phyloP scores from a whole-genome alignment of 2,329 filamentous ascomycete genomes.

The Curvularia spicifera region DNA sequence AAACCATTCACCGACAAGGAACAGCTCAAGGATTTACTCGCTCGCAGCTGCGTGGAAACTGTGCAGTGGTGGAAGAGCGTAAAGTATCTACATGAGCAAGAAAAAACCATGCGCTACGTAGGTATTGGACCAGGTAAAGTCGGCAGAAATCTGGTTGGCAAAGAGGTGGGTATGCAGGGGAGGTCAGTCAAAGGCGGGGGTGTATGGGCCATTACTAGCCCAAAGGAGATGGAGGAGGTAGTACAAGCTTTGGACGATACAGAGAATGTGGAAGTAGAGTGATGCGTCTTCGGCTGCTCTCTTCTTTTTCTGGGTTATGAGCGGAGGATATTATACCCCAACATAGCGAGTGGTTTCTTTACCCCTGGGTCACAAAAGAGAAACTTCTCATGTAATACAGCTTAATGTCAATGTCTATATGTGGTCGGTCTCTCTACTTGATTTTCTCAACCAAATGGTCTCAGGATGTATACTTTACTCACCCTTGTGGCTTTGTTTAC shows the following conservation, averaged over 20 bases:
- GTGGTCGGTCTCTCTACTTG: background rate
- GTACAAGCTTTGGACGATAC: slow-evolving; percentile 56
- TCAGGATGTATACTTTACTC: background rate
- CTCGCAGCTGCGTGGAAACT: slow-evolving; percentile 86
- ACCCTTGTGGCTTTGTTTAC: background rate
- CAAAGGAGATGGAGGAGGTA: slow-evolving; percentile 61
- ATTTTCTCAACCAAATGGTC: background rate
- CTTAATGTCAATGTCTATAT: background rate
- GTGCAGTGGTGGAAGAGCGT: slow-evolving; percentile 96
- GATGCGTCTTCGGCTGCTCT: background rate
- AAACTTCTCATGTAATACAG: background rate
- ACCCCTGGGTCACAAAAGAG: background rate
- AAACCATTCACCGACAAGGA: slow-evolving; percentile 75
- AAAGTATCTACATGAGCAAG: slow-evolving; percentile 82
- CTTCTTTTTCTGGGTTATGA: background rate
- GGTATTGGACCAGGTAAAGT: slow-evolving; percentile 95
- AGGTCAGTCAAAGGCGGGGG: slow-evolving; percentile 79
- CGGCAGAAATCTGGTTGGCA: slow-evolving; percentile 89
- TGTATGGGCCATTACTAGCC: slow-evolving; percentile 89
- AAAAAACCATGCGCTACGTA: slow-evolving; percentile 82
- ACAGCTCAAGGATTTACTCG: slow-evolving; percentile 78
- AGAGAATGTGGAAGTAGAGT: slow-evolving; percentile 39
- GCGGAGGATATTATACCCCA: slow-evolving; percentile 10
- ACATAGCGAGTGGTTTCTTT: background rate
- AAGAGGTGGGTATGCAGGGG: slow-evolving; percentile 90